Evolutionary conservation across 257 asterid genomes (phyloP).

Genomic region (Misopates orontium): DNA sequence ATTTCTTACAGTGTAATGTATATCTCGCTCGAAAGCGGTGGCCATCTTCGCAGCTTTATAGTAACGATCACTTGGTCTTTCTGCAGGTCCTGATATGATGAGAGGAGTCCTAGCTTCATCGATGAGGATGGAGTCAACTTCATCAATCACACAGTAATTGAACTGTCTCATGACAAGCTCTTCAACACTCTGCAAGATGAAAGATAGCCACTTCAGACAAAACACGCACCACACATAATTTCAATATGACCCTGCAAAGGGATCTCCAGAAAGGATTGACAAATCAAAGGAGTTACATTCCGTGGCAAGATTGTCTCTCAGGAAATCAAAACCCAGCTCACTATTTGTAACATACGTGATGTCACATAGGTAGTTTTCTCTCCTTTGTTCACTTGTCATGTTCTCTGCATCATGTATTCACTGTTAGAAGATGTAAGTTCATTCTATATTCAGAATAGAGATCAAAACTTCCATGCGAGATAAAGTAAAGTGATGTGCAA

Average conservation of each 20-base stretch:
- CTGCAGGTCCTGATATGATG: slow-evolving; percentile 97
- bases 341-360: slow-evolving; percentile 96
- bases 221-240: slow-evolving; percentile 18
- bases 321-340: slow-evolving; percentile 93
- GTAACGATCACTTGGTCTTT: slow-evolving; percentile 91
- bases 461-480: slow-evolving; percentile 16
- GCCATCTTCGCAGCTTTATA: slow-evolving; percentile 97
- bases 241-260: slow-evolving; percentile 18
- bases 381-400: slow-evolving; percentile 93
- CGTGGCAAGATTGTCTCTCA: slow-evolving; percentile 99
- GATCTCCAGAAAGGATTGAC: slow-evolving; percentile 18
- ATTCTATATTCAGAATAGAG: slow-evolving; percentile 15
- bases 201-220: slow-evolving; percentile 35
- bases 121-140: slow-evolving; percentile 95
- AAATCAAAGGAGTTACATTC: slow-evolving; percentile 63
- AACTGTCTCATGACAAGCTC: slow-evolving; percentile 93
- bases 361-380: slow-evolving; percentile 87
- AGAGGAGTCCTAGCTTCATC: slow-evolving; percentile 99
- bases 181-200: slow-evolving; percentile 74
- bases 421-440: slow-evolving; percentile 32
- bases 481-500: slow-evolving; percentile 15
- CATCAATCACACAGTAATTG: slow-evolving; percentile 93
- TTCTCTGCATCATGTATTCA: slow-evolving; percentile 61
- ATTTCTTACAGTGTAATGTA: slow-evolving; percentile 84
- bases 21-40: slow-evolving; percentile 79